Evolutionary conservation across 805 yeast genomes (phyloP).

Genomic region (Clavispora asparagi): DNA sequence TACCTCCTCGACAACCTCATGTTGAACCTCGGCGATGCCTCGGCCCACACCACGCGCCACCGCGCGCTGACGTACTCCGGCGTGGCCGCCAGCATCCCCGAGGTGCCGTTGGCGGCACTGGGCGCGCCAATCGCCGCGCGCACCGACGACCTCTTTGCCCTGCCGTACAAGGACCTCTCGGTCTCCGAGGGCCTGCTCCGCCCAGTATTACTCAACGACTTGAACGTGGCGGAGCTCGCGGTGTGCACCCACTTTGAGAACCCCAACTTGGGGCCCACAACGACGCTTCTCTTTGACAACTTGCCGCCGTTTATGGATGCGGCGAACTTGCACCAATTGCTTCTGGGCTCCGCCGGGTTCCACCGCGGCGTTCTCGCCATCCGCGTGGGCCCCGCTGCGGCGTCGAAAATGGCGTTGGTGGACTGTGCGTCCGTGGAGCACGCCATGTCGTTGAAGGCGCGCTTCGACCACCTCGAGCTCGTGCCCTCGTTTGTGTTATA

Average conservation of each 20-base stretch:
- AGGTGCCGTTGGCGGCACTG: conserved; percentile 5
- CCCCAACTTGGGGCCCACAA: conserved; percentile 67
- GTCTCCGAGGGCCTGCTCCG: conserved; percentile 3
- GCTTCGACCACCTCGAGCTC: conserved; percentile 76
- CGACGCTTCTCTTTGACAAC: conserved; percentile 72
- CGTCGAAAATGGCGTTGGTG: conserved; percentile 41
- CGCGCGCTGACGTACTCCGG: conserved; percentile 42
- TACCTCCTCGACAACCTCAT: conserved; percentile 28
- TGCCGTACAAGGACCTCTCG: not conserved
- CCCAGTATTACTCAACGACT: conserved; percentile 45
- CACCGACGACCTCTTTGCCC: not conserved
- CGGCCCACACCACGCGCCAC: conserved; percentile 17
- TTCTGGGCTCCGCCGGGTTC: conserved; percentile 25
- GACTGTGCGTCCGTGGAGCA: conserved; percentile 68
- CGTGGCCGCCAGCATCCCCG: conserved; percentile 19
- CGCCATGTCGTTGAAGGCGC: conserved; percentile 76
- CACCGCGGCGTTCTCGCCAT: conserved; percentile 61
- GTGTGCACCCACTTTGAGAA: conserved; percentile 72
- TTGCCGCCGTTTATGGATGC: conserved; percentile 69
- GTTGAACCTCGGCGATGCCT: conserved; percentile 16
- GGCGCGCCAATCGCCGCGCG: not conserved
- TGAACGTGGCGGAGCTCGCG: conserved; percentile 52
- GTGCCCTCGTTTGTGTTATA: conserved; percentile 71
- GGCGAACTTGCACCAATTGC: conserved; percentile 23
- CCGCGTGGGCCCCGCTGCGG: conserved; percentile 17